These are phyloP conservation scores for Hygrophorus pudorinus DNA, from an alignment of 768 basidiomycete species.

Conservation along the genomic window DNA sequence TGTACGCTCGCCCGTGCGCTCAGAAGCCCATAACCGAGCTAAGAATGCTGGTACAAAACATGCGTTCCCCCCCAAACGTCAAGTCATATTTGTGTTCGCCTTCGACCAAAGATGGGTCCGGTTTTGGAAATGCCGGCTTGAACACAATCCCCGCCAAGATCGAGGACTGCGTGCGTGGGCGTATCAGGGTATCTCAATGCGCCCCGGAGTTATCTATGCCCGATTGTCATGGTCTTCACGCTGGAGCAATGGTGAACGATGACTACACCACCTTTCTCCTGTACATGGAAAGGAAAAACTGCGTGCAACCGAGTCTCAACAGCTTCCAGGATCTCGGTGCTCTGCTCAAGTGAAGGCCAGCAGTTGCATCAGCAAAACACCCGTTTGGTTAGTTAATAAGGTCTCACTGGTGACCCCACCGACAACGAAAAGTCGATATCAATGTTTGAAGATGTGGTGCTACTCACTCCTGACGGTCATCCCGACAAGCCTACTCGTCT, in stretches of 20 bases:
- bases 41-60: slow-evolving; percentile 93
- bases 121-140: slow-evolving; percentile 52
- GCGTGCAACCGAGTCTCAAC: slow-evolving; percentile 50
- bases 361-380: no score
- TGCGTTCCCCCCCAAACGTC: slow-evolving; percentile 59
- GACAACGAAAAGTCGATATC: no score
- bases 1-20: slow-evolving; percentile 77
- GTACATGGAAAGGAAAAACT: slow-evolving; percentile 56
- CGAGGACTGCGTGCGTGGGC: slow-evolving; percentile 79
- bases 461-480: no score
- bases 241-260: slow-evolving; percentile 98
- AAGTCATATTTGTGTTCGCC: slow-evolving; percentile 92
- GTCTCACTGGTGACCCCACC: no score
- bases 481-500: no score
- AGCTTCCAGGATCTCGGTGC: slow-evolving; percentile 62
- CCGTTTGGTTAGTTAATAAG: no score
- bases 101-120: slow-evolving; percentile 38
- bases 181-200: slow-evolving; percentile 40
- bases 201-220: no score
- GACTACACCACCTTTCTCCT: slow-evolving; percentile 45
- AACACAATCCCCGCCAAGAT: slow-evolving; percentile 96
- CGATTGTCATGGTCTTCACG: slow-evolving; percentile 73
- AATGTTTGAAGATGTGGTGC: no score
- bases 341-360: slow-evolving; percentile 65
- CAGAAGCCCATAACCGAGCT: slow-evolving; percentile 95